Base-by-base conservation (phyloP, 768 basidiomycete species). In the Trametes cingulata region DNA sequence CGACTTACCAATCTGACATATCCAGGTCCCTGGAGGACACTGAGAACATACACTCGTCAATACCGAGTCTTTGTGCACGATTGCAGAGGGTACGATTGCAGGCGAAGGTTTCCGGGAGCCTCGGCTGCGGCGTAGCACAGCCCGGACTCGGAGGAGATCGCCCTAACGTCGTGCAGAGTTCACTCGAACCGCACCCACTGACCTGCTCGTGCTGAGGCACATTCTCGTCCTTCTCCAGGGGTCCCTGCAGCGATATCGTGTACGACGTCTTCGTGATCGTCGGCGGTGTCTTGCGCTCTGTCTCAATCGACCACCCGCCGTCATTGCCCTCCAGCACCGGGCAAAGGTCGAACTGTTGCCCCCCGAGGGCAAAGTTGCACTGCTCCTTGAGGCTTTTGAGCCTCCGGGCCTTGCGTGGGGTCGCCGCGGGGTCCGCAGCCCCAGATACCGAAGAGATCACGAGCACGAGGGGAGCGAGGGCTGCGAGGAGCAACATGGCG, bases 1-100 rank as follows among this genome's bases (percentile, higher is more conserved):
- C 20, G 15, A 42, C 47, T 33, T 5, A 45, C 73, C 56, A 13
- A 63, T 72, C 47, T 65, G 40, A 61, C 73, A 73, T 27, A 74
- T 69, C 69, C 68, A 69, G 14, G 73, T 73, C 39, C 73, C 73
- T 12, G 61, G 51, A 14, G 71, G 71, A 43, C 73, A 74, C 70
- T 73, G 27, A 15, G 40, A 36, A 24, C 46, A 29, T 14, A 46
- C 36, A 14, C 43, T 42, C 27, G 51, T 63, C 55, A 54, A 52
- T 39, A 41, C 24, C 13, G 14, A 24, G 5, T 20, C 10, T 36
- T 50, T 22, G 9, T 39, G 24, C 2, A 15, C 1, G n/a, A 40
- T 13, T 40, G 14, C 14, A 40, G n/a, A n/a, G n/a, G n/a, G n/a
- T n/a, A n/a, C n/a, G n/a, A n/a, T n/a, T n/a, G n/a, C n/a, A n/a